Base-by-base conservation (phyloP, 1,139 yeast species). In the Saccharomyces uvarum region DNA sequence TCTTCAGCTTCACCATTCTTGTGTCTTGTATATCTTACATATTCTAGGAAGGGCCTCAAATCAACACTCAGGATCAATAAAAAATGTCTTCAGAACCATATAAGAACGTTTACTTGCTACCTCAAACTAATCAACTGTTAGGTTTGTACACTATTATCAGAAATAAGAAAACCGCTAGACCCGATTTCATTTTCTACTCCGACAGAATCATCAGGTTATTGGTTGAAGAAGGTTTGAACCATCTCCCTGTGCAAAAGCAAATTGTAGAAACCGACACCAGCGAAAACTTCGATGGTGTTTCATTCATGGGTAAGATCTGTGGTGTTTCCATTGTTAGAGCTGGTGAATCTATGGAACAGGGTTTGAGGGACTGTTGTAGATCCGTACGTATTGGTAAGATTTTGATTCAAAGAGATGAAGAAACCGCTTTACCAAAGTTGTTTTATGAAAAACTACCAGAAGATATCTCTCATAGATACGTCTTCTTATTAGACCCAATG, bases 281-380 rank as follows among this genome's bases (percentile, higher is more conserved):
- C 53, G 79, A 84, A 59, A 73, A 75, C 38, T 91, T 82, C 70
- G 77, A 81, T 5, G 99, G 99, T n/a, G 85, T 86, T 56, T 77
- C 78, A 57, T 91, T 91, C 71, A 75, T 83, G 67, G 98, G 98
- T 49, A 90, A 88, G 73, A 91, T 93, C 57, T 93, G 98, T 72
- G 99, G 99, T 59, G 99, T 93, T 33, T 88, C 97, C 19, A 93
- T 93, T 67, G 95, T 93, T 66, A 80, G 99, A 68, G 99, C 99
- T 6, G 99, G 99, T 60, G 99, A 93, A 73, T 85, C 95, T 48
- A 93, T 93, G 99, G 99, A 93, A 73, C 95, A 89, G 79, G 99
- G 98, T 24, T 77, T 93, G 60, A 82, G 99, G 70, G 98, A 91
- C 82, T 88, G 98, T 73, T 90, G 98, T 71, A 80, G 99, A 63